These are phyloP conservation scores for Paulownia fortunei DNA, from an alignment of 257 asterid species.

Conservation along the genomic window DNA sequence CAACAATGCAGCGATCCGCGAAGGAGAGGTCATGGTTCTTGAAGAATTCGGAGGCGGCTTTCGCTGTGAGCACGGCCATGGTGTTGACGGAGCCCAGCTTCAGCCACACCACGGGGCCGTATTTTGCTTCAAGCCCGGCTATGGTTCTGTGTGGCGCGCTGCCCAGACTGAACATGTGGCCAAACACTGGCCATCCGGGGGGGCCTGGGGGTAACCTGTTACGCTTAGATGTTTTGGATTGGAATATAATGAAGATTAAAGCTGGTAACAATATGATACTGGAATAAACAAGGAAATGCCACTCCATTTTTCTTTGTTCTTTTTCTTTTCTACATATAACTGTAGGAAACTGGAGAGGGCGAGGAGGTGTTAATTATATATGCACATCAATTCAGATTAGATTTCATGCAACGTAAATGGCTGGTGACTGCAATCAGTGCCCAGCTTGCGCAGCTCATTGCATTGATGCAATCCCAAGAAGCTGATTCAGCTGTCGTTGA, in stretches of 20 bases:
- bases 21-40: conserved; percentile 56
- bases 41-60: conserved; percentile 51
- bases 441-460: no score
- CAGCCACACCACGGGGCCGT: conserved; percentile 60
- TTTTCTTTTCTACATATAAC: no score
- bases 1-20: conserved; percentile 45
- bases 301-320: conserved; percentile 24
- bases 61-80: conserved; percentile 44
- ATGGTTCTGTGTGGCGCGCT: conserved; percentile 46
- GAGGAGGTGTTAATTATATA: neutral
- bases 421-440: no score
- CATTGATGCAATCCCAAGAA: conserved; percentile 7
- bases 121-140: conserved; percentile 33
- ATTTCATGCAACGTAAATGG: neutral
- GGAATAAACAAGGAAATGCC: conserved; percentile 31
- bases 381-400: neutral
- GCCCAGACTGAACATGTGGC: conserved; percentile 59
- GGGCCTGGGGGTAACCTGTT: conserved; percentile 53
- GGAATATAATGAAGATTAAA: conserved; percentile 11
- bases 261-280: conserved; percentile 23
- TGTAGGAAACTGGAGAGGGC: neutral
- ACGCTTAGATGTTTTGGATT: neutral
- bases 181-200: conserved; percentile 56
- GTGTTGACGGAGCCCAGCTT: conserved; percentile 57
- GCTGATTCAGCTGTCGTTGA: neutral